Evolutionary conservation across 345 rosid genomes (phyloP), one percentile per base, ranked within the genome.

Genomic region (Moringa oleifera): DNA sequence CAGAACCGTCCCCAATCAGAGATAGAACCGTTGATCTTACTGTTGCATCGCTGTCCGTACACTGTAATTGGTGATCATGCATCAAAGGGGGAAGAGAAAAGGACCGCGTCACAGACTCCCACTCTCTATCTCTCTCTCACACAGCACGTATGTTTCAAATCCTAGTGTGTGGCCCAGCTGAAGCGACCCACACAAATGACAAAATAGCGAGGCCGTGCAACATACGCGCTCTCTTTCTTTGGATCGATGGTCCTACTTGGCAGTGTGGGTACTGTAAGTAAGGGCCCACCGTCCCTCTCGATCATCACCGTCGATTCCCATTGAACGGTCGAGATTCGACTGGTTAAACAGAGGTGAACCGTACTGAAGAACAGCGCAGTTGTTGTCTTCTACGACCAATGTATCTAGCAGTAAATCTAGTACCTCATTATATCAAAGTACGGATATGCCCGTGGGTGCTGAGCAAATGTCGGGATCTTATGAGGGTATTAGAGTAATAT

Each of bases 371-470:
- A 51, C 61, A 18, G 25, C 10, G 13, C 37, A 24, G 21, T 49
- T 56, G 46, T 13, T 23, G 73, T 70, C 65, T 41, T 58, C 68
- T 51, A 50, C 67, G 54, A 73, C 16, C 25, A 37, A 33, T 25
- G 59, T 51, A 75, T 71, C 80, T 57, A 71, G 36, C 76, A 76
- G 75, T 77, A 66, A 70, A 77, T 75, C 68, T 68, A 71, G 71
- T 53, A 66, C 54, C 21, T 45, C n/a, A n/a, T 51, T 41, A 17
- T 8, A 37, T 0, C 3, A 25, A 46, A 67, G 45, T 65, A 73
- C 77, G 33, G 37, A 7, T 20, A 21, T 19, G 20, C 66, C 77
- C 75, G 6, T 36, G 23, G 62, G 18, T n/a, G 21, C 2, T 61
- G 0, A 0, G 0, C 0, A 2, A 0, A 4, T 41, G 47, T 41